A percentile compares a stretch with the other conserved stretches of the same genome.
Evolutionary conservation across 2,329 filamentous ascomycete genomes (phyloP).

Genomic region (Colletotrichum sp.): DNA sequence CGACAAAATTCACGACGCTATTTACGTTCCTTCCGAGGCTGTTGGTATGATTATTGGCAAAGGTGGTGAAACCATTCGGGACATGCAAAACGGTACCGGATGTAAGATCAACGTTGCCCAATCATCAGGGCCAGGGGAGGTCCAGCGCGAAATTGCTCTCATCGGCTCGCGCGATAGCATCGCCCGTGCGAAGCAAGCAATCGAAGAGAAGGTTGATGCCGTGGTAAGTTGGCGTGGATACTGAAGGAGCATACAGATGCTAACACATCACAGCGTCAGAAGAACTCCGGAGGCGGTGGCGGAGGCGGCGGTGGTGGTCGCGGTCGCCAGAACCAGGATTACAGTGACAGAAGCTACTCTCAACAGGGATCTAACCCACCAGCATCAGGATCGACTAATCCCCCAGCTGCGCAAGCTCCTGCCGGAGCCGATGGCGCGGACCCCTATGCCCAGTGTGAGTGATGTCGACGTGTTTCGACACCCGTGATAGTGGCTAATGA

Average conservation of each 20-base stretch:
- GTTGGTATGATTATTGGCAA: slow-evolving; percentile 98
- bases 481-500: slow-evolving; percentile 26
- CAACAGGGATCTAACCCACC: slow-evolving; percentile 47
- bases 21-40: slow-evolving; percentile 86
- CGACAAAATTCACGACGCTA: slow-evolving; percentile 81
- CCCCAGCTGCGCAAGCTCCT: slow-evolving; percentile 45
- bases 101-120: slow-evolving; percentile 96
- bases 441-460: slow-evolving; percentile 78
- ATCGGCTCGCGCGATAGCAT: slow-evolving; percentile 81
- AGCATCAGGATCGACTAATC: slow-evolving; percentile 40
- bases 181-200: slow-evolving; percentile 79
- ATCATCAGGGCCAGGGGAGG: slow-evolving; percentile 76
- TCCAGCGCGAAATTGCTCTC: slow-evolving; percentile 85
- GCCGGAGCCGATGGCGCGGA: slow-evolving; percentile 61
- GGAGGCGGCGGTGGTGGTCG: slow-evolving; percentile 45
- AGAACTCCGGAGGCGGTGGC: slow-evolving; percentile 55
- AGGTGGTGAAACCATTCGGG: slow-evolving; percentile 90
- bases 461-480: neutral
- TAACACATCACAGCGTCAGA: slow-evolving; percentile 53
- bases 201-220: slow-evolving; percentile 91
- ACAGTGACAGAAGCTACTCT: slow-evolving; percentile 59
- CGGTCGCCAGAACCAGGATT: slow-evolving; percentile 55
- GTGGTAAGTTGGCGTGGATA: slow-evolving; percentile 64
- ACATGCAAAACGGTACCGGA: slow-evolving; percentile 86
- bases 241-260: neutral